phyloP scores from a whole-genome alignment of 164 flowering plant genomes.

The Aristolochia fimbriata region DNA sequence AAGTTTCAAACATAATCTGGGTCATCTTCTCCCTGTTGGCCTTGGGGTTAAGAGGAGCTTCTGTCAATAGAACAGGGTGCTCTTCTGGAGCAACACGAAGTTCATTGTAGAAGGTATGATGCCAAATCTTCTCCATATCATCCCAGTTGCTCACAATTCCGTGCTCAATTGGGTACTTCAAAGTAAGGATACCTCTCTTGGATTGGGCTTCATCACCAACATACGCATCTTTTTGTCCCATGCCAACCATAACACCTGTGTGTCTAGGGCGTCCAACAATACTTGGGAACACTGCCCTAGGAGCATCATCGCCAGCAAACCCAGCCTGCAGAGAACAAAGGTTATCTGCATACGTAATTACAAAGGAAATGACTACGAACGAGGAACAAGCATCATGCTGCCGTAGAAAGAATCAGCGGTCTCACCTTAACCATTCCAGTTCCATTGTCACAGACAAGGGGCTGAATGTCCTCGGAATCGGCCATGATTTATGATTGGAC shows the following conservation, averaged over 20 bases:
- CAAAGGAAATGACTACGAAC: no score
- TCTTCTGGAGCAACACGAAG: slow-evolving; percentile 10
- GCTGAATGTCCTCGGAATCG: slow-evolving; percentile 9
- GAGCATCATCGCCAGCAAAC: slow-evolving; percentile 8
- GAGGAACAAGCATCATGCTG: no score
- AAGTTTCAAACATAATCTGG: slow-evolving; percentile 7
- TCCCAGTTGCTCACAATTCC: slow-evolving; percentile 10
- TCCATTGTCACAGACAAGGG: slow-evolving; percentile 11
- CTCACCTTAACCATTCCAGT: slow-evolving; percentile 14
- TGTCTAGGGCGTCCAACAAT: slow-evolving; percentile 5
- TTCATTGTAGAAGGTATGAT: slow-evolving; percentile 8
- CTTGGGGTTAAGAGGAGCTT: slow-evolving; percentile 8
- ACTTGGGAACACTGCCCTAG: slow-evolving; percentile 7
- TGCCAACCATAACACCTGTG: slow-evolving; percentile 7
- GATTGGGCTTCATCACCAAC: slow-evolving; percentile 9
- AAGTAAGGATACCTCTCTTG: slow-evolving; percentile 7
- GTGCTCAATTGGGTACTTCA: slow-evolving; percentile 9
- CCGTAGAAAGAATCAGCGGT: no score
- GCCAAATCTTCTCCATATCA: slow-evolving; percentile 11
- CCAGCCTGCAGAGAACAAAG: slow-evolving; percentile 1
- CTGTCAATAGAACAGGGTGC: slow-evolving; percentile 7
- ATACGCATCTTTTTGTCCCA: slow-evolving; percentile 9
- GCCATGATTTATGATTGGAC: slow-evolving; percentile 10
- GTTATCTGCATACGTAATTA: no score
- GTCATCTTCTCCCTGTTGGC: slow-evolving; percentile 11